These are phyloP conservation scores for Sambucus nigra DNA, from an alignment of 129 eudicot genomes.

Conservation along the genomic window DNA sequence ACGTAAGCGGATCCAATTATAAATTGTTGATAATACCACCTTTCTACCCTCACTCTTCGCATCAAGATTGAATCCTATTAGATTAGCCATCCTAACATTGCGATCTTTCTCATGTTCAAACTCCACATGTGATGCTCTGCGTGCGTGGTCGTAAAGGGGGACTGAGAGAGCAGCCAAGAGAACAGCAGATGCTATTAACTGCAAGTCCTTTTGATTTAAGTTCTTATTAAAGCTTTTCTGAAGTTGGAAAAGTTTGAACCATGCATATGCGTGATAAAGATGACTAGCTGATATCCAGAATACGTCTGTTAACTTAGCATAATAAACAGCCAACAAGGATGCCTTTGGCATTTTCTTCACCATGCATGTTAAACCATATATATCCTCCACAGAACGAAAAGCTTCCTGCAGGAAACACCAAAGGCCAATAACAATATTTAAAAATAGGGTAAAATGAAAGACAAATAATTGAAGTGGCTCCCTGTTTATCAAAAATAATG, in stretches of 20 bases:
- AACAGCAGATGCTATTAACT: slow-evolving; percentile 87
- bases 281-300: slow-evolving; percentile 90
- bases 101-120: slow-evolving; percentile 77
- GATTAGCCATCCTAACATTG: slow-evolving; percentile 59
- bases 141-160: slow-evolving; percentile 59
- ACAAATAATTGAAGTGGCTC: too few species aligned
- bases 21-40: slow-evolving; percentile 35
- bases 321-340: slow-evolving; percentile 76
- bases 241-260: slow-evolving; percentile 88
- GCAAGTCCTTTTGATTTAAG: slow-evolving; percentile 82
- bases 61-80: slow-evolving; percentile 67
- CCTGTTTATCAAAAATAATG: too few species aligned
- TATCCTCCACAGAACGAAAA: slow-evolving; percentile 95
- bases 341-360: slow-evolving; percentile 91
- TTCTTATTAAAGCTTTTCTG: slow-evolving; percentile 88
- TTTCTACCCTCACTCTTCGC: slow-evolving; percentile 61
- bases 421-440: neutral
- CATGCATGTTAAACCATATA: slow-evolving; percentile 73
- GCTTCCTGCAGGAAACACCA: slow-evolving; percentile 57
- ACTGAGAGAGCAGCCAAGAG: slow-evolving; percentile 82
- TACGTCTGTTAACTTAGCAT: slow-evolving; percentile 83
- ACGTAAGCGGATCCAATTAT: neutral
- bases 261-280: slow-evolving; percentile 91
- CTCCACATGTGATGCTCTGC: slow-evolving; percentile 61
- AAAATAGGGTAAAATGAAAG: too few species aligned